A percentile compares a stretch with the other conserved stretches of the same genome.
phyloP scores from a whole-genome alignment of 805 yeast species.

The Candida pini region DNA sequence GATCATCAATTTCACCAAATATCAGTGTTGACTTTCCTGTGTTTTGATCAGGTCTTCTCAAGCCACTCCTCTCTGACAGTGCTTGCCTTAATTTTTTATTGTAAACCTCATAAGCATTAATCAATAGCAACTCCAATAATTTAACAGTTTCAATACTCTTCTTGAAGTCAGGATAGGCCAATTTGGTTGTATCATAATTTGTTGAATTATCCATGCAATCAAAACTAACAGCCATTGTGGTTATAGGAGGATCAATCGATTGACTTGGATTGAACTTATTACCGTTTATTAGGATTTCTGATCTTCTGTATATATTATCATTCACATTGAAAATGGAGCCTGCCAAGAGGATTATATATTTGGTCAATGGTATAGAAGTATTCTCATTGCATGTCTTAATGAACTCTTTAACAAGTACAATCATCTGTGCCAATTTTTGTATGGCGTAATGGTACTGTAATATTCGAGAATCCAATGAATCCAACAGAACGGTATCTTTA shows the following conservation, averaged over 20 bases:
- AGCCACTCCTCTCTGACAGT: slow-evolving; percentile 14
- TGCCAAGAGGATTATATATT: slow-evolving; percentile 30
- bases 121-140: slow-evolving; percentile 22
- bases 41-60: slow-evolving; percentile 3
- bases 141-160: slow-evolving; percentile 21
- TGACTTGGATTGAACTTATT: slow-evolving; percentile 39
- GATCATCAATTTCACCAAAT: slow-evolving; percentile 12
- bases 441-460: slow-evolving; percentile 55
- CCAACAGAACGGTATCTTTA: slow-evolving; percentile 32
- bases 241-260: slow-evolving; percentile 35
- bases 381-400: slow-evolving; percentile 14
- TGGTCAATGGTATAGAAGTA: slow-evolving; percentile 29
- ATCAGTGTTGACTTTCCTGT: slow-evolving; percentile 12
- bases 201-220: slow-evolving; percentile 31
- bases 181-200: slow-evolving; percentile 27
- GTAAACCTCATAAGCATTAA: slow-evolving; percentile 25
- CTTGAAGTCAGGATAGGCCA: slow-evolving; percentile 26
- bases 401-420: slow-evolving; percentile 25
- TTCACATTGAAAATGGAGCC: slow-evolving; percentile 38
- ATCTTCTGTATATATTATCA: slow-evolving; percentile 34
- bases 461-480: slow-evolving; percentile 49
- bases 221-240: slow-evolving; percentile 28
- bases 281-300: slow-evolving; percentile 30
- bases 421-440: slow-evolving; percentile 37
- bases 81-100: slow-evolving; percentile 23